Conservation (phyloP, 75 land plant species). For the Picea glauca region DNA sequence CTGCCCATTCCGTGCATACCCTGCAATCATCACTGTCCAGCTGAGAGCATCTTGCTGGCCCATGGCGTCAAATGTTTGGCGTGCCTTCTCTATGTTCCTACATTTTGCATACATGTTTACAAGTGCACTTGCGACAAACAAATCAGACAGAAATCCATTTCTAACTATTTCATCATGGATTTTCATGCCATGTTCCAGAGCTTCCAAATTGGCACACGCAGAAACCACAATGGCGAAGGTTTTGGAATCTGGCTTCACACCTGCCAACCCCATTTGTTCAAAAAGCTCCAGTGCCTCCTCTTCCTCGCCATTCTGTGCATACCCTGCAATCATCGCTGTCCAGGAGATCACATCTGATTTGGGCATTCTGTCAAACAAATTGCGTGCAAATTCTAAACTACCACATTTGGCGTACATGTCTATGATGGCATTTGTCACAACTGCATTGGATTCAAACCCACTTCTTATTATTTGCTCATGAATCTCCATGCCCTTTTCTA, state of each 20-base stretch:
- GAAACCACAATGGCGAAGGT: too few relatives aligned
- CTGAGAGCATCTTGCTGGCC: slow-evolving; percentile 15
- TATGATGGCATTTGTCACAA: slow-evolving; percentile 1
- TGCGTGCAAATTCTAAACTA: slow-evolving; percentile 5
- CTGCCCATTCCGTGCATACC: slow-evolving; percentile 26
- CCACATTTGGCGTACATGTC: slow-evolving; percentile 18
- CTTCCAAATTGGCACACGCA: too few relatives aligned
- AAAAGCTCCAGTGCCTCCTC: slow-evolving; percentile 11
- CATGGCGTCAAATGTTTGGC: background rate
- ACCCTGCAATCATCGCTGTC: slow-evolving; percentile 27
- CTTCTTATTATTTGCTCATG: slow-evolving; percentile 3
- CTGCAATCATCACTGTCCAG: slow-evolving; percentile 32
- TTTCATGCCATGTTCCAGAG: too few relatives aligned
- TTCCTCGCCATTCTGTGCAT: background rate
- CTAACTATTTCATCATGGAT: too few relatives aligned
- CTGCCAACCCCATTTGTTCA: slow-evolving; percentile 1
- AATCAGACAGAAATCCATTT: too few relatives aligned
- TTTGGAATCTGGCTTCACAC: too few relatives aligned
- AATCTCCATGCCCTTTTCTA: slow-evolving; percentile 32
- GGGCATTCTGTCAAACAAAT: slow-evolving; percentile 15
- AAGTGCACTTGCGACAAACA: background rate
- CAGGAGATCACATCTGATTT: slow-evolving; percentile 20
- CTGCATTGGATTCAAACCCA: background rate
- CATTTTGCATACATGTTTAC: background rate
- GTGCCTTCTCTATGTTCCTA: background rate